Evolutionary conservation across 306 rosid species (phyloP), one percentile per base, ranked within the genome.

Genomic region (Lathyrus oleraceus): DNA sequence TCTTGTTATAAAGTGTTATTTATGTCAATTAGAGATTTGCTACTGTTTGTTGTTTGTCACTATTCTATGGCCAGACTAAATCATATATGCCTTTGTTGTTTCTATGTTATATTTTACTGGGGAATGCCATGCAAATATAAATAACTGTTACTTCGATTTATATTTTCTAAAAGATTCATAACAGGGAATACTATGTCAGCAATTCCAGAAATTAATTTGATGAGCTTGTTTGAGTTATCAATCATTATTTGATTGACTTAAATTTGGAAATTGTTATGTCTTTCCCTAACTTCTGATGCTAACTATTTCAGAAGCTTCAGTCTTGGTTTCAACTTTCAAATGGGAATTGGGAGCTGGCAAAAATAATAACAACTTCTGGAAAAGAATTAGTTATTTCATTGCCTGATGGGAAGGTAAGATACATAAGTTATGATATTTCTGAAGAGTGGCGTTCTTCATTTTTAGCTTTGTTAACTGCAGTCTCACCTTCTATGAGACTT

Each of bases 241-340:
- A 23, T 56, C 13, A 56, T 36, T 63, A 36, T 61, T 45, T 10
- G 69, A 21, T 42, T n/a, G 25, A 17, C 64, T 58, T 16, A 58
- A 70, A 57, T 65, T 59, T 39, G 39, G 63, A 70, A 38, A 65
- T 48, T 53, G 19, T 75, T 39, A 45, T 63, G 14, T 70, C 62
- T 79, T 44, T 74, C 74, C 79, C 61, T 63, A 21, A 52, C 52
- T 56, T 39, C 64, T 68, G 69, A 77, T 75, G 71, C 71, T 72
- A 75, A 65, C 60, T 67, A 45, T 86, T 83, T 79, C 95, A 88
- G 96, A 86, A 84, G 81, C 81, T 86, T 61, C 95, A 89, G 25
- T 92, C 84, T 72, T 92, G 98, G 98, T 82, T 85, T 84, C 95
- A 89, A 88, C 98, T 87, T 81, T 88, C 98, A 42, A 85, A 83